phyloP scores from a whole-genome alignment of 2,329 filamentous ascomycete species.

The Domatiomyces catenatus region DNA sequence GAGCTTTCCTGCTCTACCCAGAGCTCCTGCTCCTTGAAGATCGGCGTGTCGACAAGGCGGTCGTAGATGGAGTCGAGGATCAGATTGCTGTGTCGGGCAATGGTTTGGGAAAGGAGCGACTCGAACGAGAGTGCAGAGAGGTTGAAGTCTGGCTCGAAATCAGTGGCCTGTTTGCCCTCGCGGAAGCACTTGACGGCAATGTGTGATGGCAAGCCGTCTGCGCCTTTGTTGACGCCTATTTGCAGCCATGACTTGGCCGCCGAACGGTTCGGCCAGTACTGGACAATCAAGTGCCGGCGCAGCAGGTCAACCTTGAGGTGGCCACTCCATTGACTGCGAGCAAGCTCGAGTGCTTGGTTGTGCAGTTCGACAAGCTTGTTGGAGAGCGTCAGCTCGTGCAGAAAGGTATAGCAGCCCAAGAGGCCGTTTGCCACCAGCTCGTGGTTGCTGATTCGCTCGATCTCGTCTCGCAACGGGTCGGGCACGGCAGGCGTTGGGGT shows the following conservation, averaged over 20 bases:
- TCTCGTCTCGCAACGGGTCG: slow-evolving; percentile 45
- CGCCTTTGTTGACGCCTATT: slow-evolving; percentile 60
- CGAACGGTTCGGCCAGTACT: slow-evolving; percentile 69
- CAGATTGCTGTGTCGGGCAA: slow-evolving; percentile 58
- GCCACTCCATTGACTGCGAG: slow-evolving; percentile 59
- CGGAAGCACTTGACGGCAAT: slow-evolving; percentile 60
- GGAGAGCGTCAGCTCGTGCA: slow-evolving; percentile 78
- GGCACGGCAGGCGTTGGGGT: slow-evolving; percentile 52
- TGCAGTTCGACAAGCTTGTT: slow-evolving; percentile 75
- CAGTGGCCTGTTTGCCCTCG: slow-evolving; percentile 58
- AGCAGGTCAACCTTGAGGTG: slow-evolving; percentile 63
- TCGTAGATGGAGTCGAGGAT: slow-evolving; percentile 53
- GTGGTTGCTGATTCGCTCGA: slow-evolving; percentile 60
- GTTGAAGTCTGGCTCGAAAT: slow-evolving; percentile 53
- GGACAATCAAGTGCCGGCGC: slow-evolving; percentile 67
- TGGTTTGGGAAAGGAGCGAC: slow-evolving; percentile 53
- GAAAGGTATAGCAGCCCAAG: slow-evolving; percentile 63
- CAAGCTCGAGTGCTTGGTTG: slow-evolving; percentile 59
- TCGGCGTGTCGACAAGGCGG: slow-evolving; percentile 42
- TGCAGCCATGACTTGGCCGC: slow-evolving; percentile 81
- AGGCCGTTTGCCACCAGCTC: slow-evolving; percentile 56
- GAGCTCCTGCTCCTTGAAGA: slow-evolving; percentile 47
- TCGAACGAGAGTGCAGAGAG: slow-evolving; percentile 56
- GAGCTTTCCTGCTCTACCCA: slow-evolving; percentile 44
- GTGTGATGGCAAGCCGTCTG: slow-evolving; percentile 20